These are phyloP conservation scores for Taphrina populina DNA, from an alignment of 1,139 yeast species.

Conservation along the genomic window DNA sequence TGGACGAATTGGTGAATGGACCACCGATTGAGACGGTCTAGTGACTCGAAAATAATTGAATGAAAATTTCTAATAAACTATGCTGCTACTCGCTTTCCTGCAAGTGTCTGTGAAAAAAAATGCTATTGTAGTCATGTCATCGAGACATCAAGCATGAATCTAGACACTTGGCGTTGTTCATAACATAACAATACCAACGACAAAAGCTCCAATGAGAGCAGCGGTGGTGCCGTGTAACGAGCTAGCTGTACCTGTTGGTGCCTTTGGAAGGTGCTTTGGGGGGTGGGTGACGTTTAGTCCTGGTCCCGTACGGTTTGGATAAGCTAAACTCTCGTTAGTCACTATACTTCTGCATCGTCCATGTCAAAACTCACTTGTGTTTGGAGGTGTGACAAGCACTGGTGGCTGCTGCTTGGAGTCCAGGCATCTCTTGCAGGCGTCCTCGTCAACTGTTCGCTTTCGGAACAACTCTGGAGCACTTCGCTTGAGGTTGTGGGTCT, in stretches of 20 bases:
- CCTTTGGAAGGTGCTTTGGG: slow-evolving; percentile 14
- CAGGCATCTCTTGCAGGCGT: slow-evolving; percentile 3
- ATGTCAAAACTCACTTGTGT: background rate
- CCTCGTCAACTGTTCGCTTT: background rate
- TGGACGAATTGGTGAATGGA: slow-evolving; percentile 23
- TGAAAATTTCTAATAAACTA: too few species aligned
- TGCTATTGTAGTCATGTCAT: too few species aligned
- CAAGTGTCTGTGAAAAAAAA: too few species aligned
- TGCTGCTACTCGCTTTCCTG: too few species aligned
- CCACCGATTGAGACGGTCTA: background rate
- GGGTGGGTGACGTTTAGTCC: background rate
- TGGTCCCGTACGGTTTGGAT: background rate
- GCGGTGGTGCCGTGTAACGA: background rate
- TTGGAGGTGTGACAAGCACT: slow-evolving; percentile 4
- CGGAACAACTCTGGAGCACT: slow-evolving; percentile 1
- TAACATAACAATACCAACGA: background rate
- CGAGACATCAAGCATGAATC: too few species aligned
- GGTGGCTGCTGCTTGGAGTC: slow-evolving; percentile 14
- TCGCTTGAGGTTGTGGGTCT: background rate
- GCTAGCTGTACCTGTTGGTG: slow-evolving; percentile 19
- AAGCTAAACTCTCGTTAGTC: slow-evolving; percentile 2
- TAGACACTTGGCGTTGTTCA: too few species aligned
- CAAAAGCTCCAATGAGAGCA: slow-evolving; percentile 1
- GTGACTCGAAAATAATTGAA: too few species aligned
- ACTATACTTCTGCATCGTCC: background rate